Evolutionary conservation across 2,329 filamentous ascomycete species (phyloP).

Genomic region (Pezicula carpinea): DNA sequence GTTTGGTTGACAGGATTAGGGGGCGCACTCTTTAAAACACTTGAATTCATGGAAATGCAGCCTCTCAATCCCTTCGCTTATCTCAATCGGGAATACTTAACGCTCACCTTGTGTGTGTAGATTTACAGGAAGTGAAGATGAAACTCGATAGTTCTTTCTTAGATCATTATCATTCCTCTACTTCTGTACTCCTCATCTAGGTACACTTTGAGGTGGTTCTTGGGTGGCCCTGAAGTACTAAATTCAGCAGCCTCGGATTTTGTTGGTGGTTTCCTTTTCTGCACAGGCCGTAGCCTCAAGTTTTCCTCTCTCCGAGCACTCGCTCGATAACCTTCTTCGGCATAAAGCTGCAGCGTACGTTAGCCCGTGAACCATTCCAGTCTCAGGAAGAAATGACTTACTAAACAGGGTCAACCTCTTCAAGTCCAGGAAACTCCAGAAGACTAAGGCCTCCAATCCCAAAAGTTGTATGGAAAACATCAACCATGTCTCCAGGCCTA

Average conservation of each 20-base stretch:
- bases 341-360: conserved; percentile 52
- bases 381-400: conserved; percentile 35
- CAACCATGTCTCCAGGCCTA: conserved; percentile 88
- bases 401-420: conserved; percentile 85
- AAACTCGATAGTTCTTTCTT: no score
- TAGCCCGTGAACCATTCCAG: conserved; percentile 5
- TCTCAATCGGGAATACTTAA: no score
- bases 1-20: no score
- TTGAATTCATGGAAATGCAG: no score
- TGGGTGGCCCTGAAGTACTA: background rate
- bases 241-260: no score
- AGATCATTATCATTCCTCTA: no score
- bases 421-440: conserved; percentile 69
- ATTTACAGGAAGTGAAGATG: no score
- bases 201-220: no score
- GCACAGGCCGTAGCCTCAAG: conserved; percentile 12
- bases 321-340: conserved; percentile 62
- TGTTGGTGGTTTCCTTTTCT: background rate
- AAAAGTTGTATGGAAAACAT: conserved; percentile 95
- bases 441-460: conserved; percentile 84
- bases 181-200: no score
- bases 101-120: no score
- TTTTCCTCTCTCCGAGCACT: conserved; percentile 41
- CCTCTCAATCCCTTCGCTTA: no score
- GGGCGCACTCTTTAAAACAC: no score